A percentile compares a stretch with the other conserved stretches of the same genome.
Evolutionary conservation across 306 rosid genomes (phyloP).

Genomic region (Trifolium subterraneum): DNA sequence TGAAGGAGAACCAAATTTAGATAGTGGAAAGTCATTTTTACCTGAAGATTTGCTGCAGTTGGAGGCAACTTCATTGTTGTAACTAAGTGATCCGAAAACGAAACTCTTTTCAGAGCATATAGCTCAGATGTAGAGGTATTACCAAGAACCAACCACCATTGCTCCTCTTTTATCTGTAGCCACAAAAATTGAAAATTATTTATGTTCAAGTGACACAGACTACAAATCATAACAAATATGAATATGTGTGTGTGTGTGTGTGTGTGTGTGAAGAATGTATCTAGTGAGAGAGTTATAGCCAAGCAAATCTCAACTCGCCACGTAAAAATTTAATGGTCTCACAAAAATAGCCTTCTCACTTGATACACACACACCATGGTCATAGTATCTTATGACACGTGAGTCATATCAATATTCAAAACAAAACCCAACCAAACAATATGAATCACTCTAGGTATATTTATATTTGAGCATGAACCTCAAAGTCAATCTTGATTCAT

Average conservation of each 20-base stretch:
- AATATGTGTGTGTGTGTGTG: not conserved
- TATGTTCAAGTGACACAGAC: slow-evolving; percentile 1
- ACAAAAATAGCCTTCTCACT: not conserved
- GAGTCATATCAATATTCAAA: not conserved
- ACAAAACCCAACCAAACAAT: not conserved
- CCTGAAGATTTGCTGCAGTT: slow-evolving; percentile 57
- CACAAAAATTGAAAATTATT: slow-evolving; percentile 25
- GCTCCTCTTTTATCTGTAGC: slow-evolving; percentile 85
- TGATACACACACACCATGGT: not conserved
- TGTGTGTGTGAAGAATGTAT: not conserved
- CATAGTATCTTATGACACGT: not conserved
- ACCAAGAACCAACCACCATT: slow-evolving; percentile 97
- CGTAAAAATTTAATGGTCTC: not conserved
- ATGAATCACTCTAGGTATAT: not conserved
- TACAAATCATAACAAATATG: not conserved
- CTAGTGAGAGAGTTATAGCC: not conserved
- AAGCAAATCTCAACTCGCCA: not conserved
- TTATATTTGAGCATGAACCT: not conserved
- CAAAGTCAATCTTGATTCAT: not conserved
- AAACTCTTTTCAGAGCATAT: slow-evolving; percentile 79
- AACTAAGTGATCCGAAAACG: slow-evolving; percentile 72
- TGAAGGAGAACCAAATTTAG: slow-evolving; percentile 17
- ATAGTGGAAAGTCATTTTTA: slow-evolving; percentile 39
- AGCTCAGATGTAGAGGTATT: slow-evolving; percentile 75
- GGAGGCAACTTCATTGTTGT: slow-evolving; percentile 84